Evolutionary conservation across 805 yeast genomes (phyloP), one percentile per base, ranked within the genome.

Genomic region (Isabelozyma pseudorhagii): DNA sequence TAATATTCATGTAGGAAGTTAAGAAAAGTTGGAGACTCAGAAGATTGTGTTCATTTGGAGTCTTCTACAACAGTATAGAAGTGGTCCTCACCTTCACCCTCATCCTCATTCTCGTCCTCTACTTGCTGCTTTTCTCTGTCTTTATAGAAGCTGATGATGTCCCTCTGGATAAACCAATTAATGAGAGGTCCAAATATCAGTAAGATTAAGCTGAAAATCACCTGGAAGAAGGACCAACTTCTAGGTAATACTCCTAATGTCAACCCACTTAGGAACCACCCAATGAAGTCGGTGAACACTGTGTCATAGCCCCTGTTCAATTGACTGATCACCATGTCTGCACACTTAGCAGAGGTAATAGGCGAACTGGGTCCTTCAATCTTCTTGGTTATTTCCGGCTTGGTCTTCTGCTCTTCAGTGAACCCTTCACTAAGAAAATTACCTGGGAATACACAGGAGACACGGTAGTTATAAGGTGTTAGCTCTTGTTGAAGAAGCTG

Each of bases 361-460:
- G 97, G 83, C 4, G 60, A 64, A 4, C 96, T 86, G 1, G 96
- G 77, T 1, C 98, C 99, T 66, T 94, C 99, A 34, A 94, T 89
- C 31, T 68, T 68, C 54, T 76, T 81, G 1, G 97, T 91, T 49
- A 94, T 89, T 8, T 75, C 79, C 0, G 99, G 98, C 64, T 94
- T 94, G 2, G 96, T 86, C 49, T 69, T 67, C 62, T 92, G 86
- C 66, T 94, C 99, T 51, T 83, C 83, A 3, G 70, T 79, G 61
- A 67, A 94, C 0, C 99, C 99, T 65, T 92, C 98, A 54, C 96
- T 85, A 44, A 76, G 80, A 67, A 93, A 91, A 62, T 90, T 91
- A 0, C 99, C 99, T 0, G 98, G 96, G 59, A 82, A 85, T 0
- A 90, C 82, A 51, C 89, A 83, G 5, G 86, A 79, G 0, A 94